Percentiles rank a stretch among this genome's conserved stretches.
Conservation (phyloP, 164 flowering plant species). For the Kalanchoe fedtschenkoi region DNA sequence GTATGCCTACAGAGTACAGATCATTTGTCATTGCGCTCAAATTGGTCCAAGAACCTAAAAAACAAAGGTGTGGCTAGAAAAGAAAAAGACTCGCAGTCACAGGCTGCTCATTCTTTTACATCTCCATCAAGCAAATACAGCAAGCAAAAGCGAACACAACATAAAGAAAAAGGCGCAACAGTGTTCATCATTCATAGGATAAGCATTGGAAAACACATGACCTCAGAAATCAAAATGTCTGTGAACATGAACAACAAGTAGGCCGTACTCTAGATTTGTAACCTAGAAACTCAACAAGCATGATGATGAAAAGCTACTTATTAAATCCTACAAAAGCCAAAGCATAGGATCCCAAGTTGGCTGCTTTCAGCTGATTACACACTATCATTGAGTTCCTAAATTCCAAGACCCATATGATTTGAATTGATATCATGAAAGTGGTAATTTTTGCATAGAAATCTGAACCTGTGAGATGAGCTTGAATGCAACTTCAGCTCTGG, state of each 20-base stretch:
- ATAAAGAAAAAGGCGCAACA: not conserved
- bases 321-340: not conserved
- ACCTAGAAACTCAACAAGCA: not conserved
- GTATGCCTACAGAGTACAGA: conserved; percentile 53
- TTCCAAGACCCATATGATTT: not conserved
- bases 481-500: conserved; percentile 80
- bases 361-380: not conserved
- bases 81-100: not conserved
- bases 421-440: not conserved
- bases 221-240: not conserved
- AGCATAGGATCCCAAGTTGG: not conserved
- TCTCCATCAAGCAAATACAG: not conserved
- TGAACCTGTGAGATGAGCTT: conserved; percentile 74
- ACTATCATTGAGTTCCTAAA: not conserved
- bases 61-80: not conserved
- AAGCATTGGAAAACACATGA: not conserved
- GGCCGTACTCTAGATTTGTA: not conserved
- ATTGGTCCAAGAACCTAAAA: not conserved
- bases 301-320: not conserved
- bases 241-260: not conserved
- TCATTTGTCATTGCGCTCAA: not conserved
- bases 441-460: not conserved
- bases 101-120: not conserved
- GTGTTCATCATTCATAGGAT: not conserved
- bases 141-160: not conserved